A percentile compares a stretch with the other conserved stretches of the same genome.
phyloP scores from a whole-genome alignment of 2,329 filamentous ascomycete genomes.

The Paecilomyces dactylethromorphus region DNA sequence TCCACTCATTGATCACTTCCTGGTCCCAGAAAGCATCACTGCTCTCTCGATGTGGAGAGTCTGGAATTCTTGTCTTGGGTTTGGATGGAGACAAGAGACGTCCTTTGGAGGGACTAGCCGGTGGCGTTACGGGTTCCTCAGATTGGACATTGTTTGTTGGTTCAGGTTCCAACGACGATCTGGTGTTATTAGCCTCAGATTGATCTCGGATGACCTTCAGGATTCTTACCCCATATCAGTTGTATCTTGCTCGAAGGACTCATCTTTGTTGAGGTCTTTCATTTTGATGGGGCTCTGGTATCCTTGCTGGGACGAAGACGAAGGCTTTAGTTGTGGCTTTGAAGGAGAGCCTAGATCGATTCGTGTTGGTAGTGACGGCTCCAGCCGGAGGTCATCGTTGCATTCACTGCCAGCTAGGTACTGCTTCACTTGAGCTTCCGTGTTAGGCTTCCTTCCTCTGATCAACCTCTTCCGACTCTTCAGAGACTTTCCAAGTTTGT shows the following conservation, averaged over 20 bases:
- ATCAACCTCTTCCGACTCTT: slow-evolving; percentile 25
- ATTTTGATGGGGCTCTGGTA: slow-evolving; percentile 15
- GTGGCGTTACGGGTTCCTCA: slow-evolving; percentile 28
- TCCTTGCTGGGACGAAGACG: slow-evolving; percentile 15
- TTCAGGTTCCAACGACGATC: background rate
- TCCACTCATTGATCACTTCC: slow-evolving; percentile 47
- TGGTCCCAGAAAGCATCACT: slow-evolving; percentile 51
- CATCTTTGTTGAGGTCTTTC: slow-evolving; percentile 13
- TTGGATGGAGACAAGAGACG: slow-evolving; percentile 44
- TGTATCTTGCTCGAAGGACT: slow-evolving; percentile 4
- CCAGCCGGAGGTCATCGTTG: slow-evolving; percentile 9
- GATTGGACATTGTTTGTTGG: background rate
- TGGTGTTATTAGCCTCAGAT: background rate
- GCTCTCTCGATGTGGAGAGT: slow-evolving; percentile 44
- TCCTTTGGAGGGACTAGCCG: slow-evolving; percentile 36
- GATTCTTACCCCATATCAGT: background rate
- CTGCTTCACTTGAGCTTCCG: slow-evolving; percentile 11
- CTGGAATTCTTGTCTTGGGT: slow-evolving; percentile 37
- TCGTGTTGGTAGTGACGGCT: slow-evolving; percentile 11
- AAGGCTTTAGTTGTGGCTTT: slow-evolving; percentile 8
- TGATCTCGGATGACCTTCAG: background rate
- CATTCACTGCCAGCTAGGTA: slow-evolving; percentile 12
- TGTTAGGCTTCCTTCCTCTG: slow-evolving; percentile 24
- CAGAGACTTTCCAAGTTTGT: slow-evolving; percentile 12
- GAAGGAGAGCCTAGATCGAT: slow-evolving; percentile 3